Base-by-base conservation (phyloP, 441 rosid genomes). In the Adansonia gregorii region DNA sequence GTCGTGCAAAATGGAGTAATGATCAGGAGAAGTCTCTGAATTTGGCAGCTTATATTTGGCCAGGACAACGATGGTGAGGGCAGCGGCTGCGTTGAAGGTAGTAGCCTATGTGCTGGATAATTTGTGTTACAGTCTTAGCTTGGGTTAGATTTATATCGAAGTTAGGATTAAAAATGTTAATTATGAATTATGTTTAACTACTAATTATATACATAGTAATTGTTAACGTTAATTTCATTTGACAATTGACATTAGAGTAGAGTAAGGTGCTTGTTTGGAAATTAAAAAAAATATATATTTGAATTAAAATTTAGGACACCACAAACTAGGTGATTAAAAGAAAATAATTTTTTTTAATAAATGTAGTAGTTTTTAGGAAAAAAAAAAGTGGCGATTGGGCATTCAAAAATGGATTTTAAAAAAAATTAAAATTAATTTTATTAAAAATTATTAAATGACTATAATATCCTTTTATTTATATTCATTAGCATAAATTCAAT, bases 1-100 rank as follows among this genome's bases (percentile, higher is more conserved):
- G 98, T 11, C 84, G 98, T 66, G 94, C 94, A 3, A 86, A 93
- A 86, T 95, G 98, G 98, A 82, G 88, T 63, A 60, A 67, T 35
- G 83, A 73, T 51, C 81, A 82, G 45, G 86, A 82, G 0, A 86
- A 84, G 71, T 93, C 93, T 78, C 76, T 95, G 77, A 95, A 93
- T 85, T 88, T 93, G 82, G 87, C 89, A 6, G 89, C 94, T 58
- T 88, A 86, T 60, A 74, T 89, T 24, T 20, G 43, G 63, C 31
- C 82, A 78, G 39, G 89, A 82, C 15, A 75, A 58, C 15, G n/a
- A 2, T 19, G 67, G 2, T 9, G 80, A 39, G 3, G 39, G 61
- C 4, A 11, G 61, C 0, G 61, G 39, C n/a, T 4, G 8, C 3
- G 69, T 31, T 2, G 55, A 55, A 7, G 58, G 76, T 49, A 19